Percentiles rank a stretch among this genome's conserved stretches.
These are phyloP conservation scores for Acacia melanoxylon DNA, from an alignment of 306 rosid species.

Conservation along the genomic window DNA sequence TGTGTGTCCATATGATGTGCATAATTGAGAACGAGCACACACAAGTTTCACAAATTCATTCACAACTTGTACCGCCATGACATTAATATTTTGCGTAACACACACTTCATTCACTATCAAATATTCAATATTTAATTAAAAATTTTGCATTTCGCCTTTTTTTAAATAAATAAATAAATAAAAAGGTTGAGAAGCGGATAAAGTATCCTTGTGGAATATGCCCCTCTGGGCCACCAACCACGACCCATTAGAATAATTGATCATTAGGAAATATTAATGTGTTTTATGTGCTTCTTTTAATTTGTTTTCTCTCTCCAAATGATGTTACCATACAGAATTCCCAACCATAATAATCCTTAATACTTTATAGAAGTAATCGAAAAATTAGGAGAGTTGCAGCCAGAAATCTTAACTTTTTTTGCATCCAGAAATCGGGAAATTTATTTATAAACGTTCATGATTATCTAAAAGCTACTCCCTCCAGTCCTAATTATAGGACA, in stretches of 20 bases:
- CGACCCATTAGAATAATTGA: background rate
- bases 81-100: background rate
- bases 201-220: background rate
- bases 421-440: no score
- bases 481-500: no score
- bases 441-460: no score
- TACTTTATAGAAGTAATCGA: background rate
- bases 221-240: background rate
- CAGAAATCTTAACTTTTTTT: background rate
- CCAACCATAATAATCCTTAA: background rate
- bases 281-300: background rate
- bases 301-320: no score
- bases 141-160: background rate
- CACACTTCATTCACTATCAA: background rate
- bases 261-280: background rate
- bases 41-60: background rate
- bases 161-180: no score
- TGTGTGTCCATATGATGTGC: background rate
- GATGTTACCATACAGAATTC: background rate
- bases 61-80: background rate
- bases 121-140: background rate
- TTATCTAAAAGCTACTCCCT: no score
- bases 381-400: background rate
- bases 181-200: background rate
- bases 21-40: background rate